phyloP scores from a whole-genome alignment of 2,329 filamentous ascomycete genomes.

The Botryotinia narcissicola region DNA sequence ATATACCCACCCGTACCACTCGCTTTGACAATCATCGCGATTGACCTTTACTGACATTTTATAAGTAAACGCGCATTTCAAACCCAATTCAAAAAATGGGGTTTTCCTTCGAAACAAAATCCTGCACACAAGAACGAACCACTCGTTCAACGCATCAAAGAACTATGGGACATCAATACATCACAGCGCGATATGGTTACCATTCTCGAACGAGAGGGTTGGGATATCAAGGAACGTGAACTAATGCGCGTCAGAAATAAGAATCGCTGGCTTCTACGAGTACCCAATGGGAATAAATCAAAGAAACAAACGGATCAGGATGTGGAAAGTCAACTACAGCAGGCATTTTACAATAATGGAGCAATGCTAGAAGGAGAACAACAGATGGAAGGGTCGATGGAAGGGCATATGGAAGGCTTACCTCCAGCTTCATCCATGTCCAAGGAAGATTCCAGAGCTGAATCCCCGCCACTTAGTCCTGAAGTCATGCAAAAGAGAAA shows the following conservation, averaged over 20 bases:
- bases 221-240: slow-evolving; percentile 68
- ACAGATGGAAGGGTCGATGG: slow-evolving; percentile 32
- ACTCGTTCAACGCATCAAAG: slow-evolving; percentile 66
- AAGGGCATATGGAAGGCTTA: slow-evolving; percentile 29
- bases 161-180: slow-evolving; percentile 75
- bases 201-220: slow-evolving; percentile 69
- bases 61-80: slow-evolving; percentile 72
- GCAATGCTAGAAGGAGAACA: slow-evolving; percentile 34
- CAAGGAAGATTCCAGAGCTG: slow-evolving; percentile 22
- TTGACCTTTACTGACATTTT: background rate
- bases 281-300: slow-evolving; percentile 56
- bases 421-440: slow-evolving; percentile 23
- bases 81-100: slow-evolving; percentile 74
- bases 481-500: slow-evolving; percentile 52
- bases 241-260: slow-evolving; percentile 66
- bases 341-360: slow-evolving; percentile 38
- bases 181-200: slow-evolving; percentile 71
- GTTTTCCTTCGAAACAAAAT: slow-evolving; percentile 72
- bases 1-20: slow-evolving; percentile 29
- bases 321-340: slow-evolving; percentile 38
- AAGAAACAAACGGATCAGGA: slow-evolving; percentile 40
- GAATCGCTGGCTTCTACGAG: slow-evolving; percentile 65
- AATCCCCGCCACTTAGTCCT: slow-evolving; percentile 42
- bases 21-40: slow-evolving; percentile 22
- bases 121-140: slow-evolving; percentile 67